Evolutionary conservation across 2,329 filamentous ascomycete species (phyloP).

Genomic region (Rhinocladiella mackenziei): DNA sequence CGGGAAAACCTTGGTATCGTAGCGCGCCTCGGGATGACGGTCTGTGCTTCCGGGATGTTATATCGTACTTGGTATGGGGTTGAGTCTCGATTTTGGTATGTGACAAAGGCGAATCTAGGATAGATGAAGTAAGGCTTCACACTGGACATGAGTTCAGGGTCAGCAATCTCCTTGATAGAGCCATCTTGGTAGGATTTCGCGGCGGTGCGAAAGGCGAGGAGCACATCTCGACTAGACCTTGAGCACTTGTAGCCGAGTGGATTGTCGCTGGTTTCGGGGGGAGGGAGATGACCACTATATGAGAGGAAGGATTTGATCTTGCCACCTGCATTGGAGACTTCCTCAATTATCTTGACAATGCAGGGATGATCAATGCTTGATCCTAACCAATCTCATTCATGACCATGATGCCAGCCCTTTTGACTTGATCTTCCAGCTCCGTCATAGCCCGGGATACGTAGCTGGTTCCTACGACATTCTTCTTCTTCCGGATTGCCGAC

Average conservation of each 20-base stretch:
- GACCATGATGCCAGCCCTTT: slow-evolving; percentile 90
- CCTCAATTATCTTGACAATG: slow-evolving; percentile 80
- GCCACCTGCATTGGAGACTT: slow-evolving; percentile 82
- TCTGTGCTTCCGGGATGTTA: slow-evolving; percentile 85
- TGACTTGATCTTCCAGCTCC: slow-evolving; percentile 76
- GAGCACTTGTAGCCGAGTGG: slow-evolving; percentile 1
- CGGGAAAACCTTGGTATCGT: slow-evolving; percentile 82
- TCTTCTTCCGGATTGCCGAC: slow-evolving; percentile 87
- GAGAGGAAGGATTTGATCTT: slow-evolving; percentile 78
- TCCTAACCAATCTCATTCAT: slow-evolving; percentile 98
- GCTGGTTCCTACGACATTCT: slow-evolving; percentile 90
- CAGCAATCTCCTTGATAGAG: slow-evolving; percentile 46
- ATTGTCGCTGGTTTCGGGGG: too few relatives aligned
- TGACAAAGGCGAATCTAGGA: slow-evolving; percentile 79
- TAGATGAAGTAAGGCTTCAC: slow-evolving; percentile 91
- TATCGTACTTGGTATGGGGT: slow-evolving; percentile 85
- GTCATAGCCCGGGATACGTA: slow-evolving; percentile 92
- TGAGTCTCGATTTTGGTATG: slow-evolving; percentile 89
- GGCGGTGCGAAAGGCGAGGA: slow-evolving; percentile 81
- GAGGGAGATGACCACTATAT: slow-evolving; percentile 77
- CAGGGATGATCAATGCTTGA: slow-evolving; percentile 57
- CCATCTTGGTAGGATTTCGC: slow-evolving; percentile 80
- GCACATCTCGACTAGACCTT: slow-evolving; percentile 63
- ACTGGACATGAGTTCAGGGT: slow-evolving; percentile 69
- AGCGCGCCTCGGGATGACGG: slow-evolving; percentile 79